phyloP scores from a whole-genome alignment of 225 moss, liverwort and hornwort genomes.

The Neckera pumila region DNA sequence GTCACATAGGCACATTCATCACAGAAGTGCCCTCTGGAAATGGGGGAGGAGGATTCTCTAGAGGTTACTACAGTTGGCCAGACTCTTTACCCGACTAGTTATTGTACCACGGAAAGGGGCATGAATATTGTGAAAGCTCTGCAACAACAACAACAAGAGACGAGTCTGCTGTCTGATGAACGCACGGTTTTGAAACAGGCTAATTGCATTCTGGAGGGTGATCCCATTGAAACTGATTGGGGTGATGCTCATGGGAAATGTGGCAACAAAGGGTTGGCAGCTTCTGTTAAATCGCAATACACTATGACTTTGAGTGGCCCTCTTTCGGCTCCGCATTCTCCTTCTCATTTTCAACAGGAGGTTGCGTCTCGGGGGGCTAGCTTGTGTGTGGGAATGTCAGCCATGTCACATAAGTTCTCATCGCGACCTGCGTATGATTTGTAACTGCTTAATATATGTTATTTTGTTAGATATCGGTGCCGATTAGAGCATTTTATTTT shows the following conservation, averaged over 20 bases:
- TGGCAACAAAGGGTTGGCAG: neutral
- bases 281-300: neutral
- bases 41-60: neutral
- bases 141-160: neutral
- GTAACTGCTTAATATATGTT: neutral
- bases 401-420: neutral
- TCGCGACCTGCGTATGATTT: neutral
- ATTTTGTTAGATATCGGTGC: no score
- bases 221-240: neutral
- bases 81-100: neutral
- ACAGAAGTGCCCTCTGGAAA: neutral
- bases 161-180: neutral
- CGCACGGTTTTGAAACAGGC: neutral
- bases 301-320: conserved; percentile 6
- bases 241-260: neutral
- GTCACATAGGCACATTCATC: neutral
- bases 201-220: neutral
- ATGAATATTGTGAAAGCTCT: neutral
- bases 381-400: neutral
- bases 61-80: neutral
- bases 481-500: neutral
- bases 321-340: conserved; percentile 4
- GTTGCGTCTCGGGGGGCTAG: neutral
- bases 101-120: neutral
- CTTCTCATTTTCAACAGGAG: neutral